These are phyloP conservation scores for Penicillium flavigenum DNA, from an alignment of 495 filamentous ascomycete genomes.

Conservation along the genomic window DNA sequence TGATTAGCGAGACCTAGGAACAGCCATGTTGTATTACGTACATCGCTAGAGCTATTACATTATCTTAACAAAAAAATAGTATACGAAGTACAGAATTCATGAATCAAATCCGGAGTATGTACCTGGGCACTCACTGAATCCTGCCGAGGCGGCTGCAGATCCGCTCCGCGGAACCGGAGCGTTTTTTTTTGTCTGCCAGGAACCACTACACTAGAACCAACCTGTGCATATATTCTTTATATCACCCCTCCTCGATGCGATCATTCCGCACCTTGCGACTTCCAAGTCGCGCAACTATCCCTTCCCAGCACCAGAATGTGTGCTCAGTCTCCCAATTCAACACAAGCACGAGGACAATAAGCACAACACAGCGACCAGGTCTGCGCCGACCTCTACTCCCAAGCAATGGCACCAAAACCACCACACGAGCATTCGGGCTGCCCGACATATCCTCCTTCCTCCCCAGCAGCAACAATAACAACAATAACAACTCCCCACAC, in stretches of 20 bases:
- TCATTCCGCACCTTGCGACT: conserved; percentile 15
- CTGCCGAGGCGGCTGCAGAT: conserved; percentile 19
- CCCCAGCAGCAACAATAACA: conserved; percentile 28
- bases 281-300: conserved; percentile 16
- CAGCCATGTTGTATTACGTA: too few relatives aligned
- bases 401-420: conserved; percentile 12
- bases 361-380: conserved; percentile 13
- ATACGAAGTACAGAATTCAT: neutral
- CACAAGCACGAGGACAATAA: conserved; percentile 16
- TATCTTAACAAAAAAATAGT: neutral
- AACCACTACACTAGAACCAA: neutral
- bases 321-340: neutral
- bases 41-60: neutral
- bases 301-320: conserved; percentile 2
- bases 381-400: conserved; percentile 7
- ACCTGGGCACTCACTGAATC: neutral
- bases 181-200: conserved; percentile 6
- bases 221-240: neutral
- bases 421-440: conserved; percentile 26
- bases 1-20: too few relatives aligned
- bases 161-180: conserved; percentile 18
- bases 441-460: conserved; percentile 40
- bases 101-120: neutral
- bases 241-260: conserved; percentile 19
- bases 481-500: conserved; percentile 26